These are phyloP conservation scores for Mucuna pruriens DNA, from an alignment of 306 rosid species.

Conservation along the genomic window DNA sequence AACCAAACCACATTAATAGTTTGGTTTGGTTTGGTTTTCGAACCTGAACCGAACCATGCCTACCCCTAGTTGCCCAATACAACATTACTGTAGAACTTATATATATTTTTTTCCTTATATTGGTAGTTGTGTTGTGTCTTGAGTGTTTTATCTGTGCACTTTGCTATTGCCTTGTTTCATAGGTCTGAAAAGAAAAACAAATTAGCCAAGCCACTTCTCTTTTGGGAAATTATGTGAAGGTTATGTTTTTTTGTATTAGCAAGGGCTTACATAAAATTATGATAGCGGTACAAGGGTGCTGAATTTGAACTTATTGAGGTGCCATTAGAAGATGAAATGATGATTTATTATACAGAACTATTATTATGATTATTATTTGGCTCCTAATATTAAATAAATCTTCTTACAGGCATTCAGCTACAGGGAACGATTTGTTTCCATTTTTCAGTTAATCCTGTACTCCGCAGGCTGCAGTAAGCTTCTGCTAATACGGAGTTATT, in stretches of 20 bases:
- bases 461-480: not conserved
- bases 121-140: not conserved
- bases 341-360: not conserved
- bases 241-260: not conserved
- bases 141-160: not conserved
- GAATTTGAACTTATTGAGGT: not conserved
- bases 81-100: too few relatives aligned
- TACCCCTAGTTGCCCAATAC: not conserved
- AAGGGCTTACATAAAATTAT: not conserved
- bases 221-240: not conserved
- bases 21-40: too few relatives aligned
- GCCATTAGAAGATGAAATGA: not conserved
- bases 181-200: not conserved
- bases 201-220: not conserved
- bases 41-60: not conserved
- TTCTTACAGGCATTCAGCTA: not conserved
- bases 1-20: not conserved
- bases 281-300: not conserved
- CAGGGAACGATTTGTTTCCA: not conserved
- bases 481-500: slow-evolving; percentile 18
- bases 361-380: not conserved
- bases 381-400: slow-evolving; percentile 9
- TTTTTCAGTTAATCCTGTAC: not conserved
- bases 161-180: not conserved
- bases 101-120: not conserved